Conservation (phyloP, 208 protist genomes). For the Wallacemonas sp. region DNA sequence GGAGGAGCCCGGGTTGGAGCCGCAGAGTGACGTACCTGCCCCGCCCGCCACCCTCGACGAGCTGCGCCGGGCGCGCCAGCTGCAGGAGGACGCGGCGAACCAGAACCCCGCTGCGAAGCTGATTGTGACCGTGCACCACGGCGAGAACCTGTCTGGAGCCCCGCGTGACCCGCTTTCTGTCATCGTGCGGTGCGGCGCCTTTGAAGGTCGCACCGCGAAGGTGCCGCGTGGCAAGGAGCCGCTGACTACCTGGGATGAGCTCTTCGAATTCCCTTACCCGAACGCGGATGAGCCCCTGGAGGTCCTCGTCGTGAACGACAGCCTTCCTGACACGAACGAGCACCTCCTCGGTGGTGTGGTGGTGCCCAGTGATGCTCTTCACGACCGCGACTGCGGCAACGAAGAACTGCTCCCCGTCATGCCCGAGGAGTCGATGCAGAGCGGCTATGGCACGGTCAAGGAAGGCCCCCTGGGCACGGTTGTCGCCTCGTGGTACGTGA, state of each 20-base stretch:
- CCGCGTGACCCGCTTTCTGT: slow-evolving; percentile 69
- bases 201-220: slow-evolving; percentile 87
- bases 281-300: slow-evolving; percentile 76
- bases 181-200: slow-evolving; percentile 83
- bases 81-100: slow-evolving; percentile 25
- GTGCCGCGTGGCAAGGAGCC: slow-evolving; percentile 65
- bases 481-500: slow-evolving; percentile 84
- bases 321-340: slow-evolving; percentile 46
- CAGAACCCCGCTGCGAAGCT: slow-evolving; percentile 52
- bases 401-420: slow-evolving; percentile 78
- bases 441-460: slow-evolving; percentile 47
- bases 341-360: slow-evolving; percentile 71
- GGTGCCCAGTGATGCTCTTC: slow-evolving; percentile 61
- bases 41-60: slow-evolving; percentile 74
- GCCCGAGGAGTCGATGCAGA: slow-evolving; percentile 56
- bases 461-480: slow-evolving; percentile 74
- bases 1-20: slow-evolving; percentile 27
- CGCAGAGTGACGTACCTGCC: slow-evolving; percentile 39
- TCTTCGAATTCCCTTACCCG: slow-evolving; percentile 89
- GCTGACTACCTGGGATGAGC: slow-evolving; percentile 81
- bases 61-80: slow-evolving; percentile 30
- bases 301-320: slow-evolving; percentile 81
- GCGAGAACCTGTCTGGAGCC: slow-evolving; percentile 58
- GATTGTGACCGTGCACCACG: slow-evolving; percentile 87
- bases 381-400: slow-evolving; percentile 64